Percentiles rank a stretch among this genome's conserved stretches.
phyloP scores from a whole-genome alignment of 306 rosid genomes.

The Bauhinia variegata region DNA sequence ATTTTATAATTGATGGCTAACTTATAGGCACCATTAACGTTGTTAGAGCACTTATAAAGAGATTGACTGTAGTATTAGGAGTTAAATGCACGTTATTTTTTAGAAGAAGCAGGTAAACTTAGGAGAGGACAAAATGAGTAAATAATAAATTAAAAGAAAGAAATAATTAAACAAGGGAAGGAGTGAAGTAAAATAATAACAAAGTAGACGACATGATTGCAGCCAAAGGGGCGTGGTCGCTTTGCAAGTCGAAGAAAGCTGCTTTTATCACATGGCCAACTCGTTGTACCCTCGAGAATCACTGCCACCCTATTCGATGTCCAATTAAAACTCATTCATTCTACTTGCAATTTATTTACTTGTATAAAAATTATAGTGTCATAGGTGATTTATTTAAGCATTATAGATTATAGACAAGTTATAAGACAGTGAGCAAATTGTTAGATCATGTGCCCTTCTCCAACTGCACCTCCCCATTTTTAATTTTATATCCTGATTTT shows the following conservation, averaged over 20 bases:
- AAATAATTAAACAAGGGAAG: slow-evolving; percentile 29
- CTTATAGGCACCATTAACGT: no score
- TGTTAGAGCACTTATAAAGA: no score
- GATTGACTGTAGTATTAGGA: no score
- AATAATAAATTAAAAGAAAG: no score
- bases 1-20: no score
- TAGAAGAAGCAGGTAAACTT: slow-evolving; percentile 45
- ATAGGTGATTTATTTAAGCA: slow-evolving; percentile 27
- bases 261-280: slow-evolving; percentile 95
- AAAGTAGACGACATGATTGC: slow-evolving; percentile 91
- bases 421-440: slow-evolving; percentile 39
- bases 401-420: slow-evolving; percentile 25
- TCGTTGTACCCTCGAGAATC: slow-evolving; percentile 53
- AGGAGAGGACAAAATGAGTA: slow-evolving; percentile 37
- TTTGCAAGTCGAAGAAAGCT: slow-evolving; percentile 67
- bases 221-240: slow-evolving; percentile 94
- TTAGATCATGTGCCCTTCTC: slow-evolving; percentile 62
- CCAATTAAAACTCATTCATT: slow-evolving; percentile 38
- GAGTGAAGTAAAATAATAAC: slow-evolving; percentile 59
- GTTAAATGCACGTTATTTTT: no score
- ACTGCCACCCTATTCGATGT: slow-evolving; percentile 43
- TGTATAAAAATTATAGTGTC: neutral
- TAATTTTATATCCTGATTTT: slow-evolving; percentile 34
- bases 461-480: slow-evolving; percentile 32
- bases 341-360: slow-evolving; percentile 30